Base-by-base conservation (phyloP, 2,329 filamentous ascomycete species). In the Ascomycota sp. region DNA sequence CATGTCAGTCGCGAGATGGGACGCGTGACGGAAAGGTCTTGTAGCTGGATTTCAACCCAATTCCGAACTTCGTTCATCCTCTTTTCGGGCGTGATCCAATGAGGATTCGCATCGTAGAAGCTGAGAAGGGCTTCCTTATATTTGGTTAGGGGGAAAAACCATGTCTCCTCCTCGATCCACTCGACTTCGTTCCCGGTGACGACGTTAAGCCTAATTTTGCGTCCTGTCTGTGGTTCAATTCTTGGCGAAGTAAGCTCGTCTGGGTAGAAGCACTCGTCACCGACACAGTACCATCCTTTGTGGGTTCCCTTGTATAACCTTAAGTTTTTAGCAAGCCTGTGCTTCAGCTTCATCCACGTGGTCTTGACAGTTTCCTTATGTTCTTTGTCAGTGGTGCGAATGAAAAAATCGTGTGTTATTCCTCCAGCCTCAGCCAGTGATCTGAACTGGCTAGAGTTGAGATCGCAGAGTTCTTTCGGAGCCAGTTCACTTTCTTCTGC, bases 181-280 rank as follows among this genome's bases (percentile, higher is more conserved):
- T 95, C 83, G 7, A 98, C 89, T 51, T 82, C 76, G 49, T 80
- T 92, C 1, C 81, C 83, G 2, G 83, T 92, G 58, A 93, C 89
- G 33, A 70, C 66, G 12, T 79, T 84, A 16, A 73, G 76, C 71
- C 82, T 81, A 40, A 78, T 73, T 46, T 81, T 84, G 42, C 73
- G 68, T 3, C 89, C 89, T 1, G 83, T 92, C 31, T 72, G 64
- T 6, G 82, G 78, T 42, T 84, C 77, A 28, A 89, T 58, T 33
- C 72, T 68, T 30, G 76, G 66, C 46, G 82, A 71, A 24, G 95
- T 71, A 46, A 73, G 61, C 6, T 71, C 69, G 35, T 76, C 67
- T 0, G 86, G 82, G 50, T 93, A 95, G 55, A 92, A 98, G 29
- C 86, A 86, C 62, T 98, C 89, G 52, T 98, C 89, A 51, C 80